Conservation (phyloP, 1,284 basidiomycete genomes). For the Puccinia coronata region DNA sequence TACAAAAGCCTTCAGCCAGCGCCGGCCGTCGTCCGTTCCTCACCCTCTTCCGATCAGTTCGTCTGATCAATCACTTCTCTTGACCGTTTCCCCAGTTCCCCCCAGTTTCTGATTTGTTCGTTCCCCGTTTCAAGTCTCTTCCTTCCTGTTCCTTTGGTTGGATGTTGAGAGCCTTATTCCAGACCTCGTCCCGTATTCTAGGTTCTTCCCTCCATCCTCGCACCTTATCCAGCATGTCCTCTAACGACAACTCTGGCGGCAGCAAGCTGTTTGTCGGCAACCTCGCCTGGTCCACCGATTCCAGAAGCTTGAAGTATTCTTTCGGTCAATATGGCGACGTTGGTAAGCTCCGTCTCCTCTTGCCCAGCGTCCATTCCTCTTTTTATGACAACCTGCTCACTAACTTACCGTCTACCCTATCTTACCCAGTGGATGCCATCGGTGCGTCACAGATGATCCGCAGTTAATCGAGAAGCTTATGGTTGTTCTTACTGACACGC, state of each 20-base stretch:
- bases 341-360: slow-evolving; percentile 12
- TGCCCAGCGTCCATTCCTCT: no score
- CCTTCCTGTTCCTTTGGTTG: neutral
- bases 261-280: slow-evolving; percentile 45
- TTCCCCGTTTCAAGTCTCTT: neutral
- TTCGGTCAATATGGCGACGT: slow-evolving; percentile 40
- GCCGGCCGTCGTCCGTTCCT: neutral
- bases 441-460: slow-evolving; percentile 1
- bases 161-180: slow-evolving; percentile 9
- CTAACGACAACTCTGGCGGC: neutral
- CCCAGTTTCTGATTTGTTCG: neutral
- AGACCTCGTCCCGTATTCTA: neutral
- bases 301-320: neutral
- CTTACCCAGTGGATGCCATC: slow-evolving; percentile 30
- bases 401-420: neutral
- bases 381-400: neutral
- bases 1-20: slow-evolving; percentile 7
- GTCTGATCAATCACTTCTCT: slow-evolving; percentile 1
- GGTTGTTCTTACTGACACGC: neutral
- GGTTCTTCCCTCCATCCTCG: slow-evolving; percentile 5
- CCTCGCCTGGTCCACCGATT: slow-evolving; percentile 40
- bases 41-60: slow-evolving; percentile 15
- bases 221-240: neutral
- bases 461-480: neutral
- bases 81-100: no score